phyloP scores from a whole-genome alignment of 1,139 yeast species.

The Suhomyces terraborum region DNA sequence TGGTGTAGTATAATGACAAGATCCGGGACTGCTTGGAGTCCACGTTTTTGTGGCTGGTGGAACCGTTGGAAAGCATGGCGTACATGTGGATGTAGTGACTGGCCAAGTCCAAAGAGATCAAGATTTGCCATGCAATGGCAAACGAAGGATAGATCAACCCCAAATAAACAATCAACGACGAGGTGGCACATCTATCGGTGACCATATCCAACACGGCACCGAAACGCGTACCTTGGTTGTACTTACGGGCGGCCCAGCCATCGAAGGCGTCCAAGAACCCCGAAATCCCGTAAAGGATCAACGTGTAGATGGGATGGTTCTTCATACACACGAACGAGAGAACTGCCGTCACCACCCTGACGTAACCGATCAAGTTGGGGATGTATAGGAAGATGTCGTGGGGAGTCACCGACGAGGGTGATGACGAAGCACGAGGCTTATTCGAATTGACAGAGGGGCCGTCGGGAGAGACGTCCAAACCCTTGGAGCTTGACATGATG shows the following conservation, averaged over 20 bases:
- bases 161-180: constrained; percentile 83
- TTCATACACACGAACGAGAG: constrained; percentile 81
- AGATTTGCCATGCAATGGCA: constrained; percentile 74
- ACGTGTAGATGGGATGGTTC: constrained; percentile 76
- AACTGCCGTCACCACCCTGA: constrained; percentile 78
- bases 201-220: constrained; percentile 99
- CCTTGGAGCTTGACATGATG: constrained; percentile 8
- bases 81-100: constrained; percentile 99
- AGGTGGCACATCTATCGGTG: constrained; percentile 95
- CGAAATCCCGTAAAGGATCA: constrained; percentile 77
- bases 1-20: constrained; percentile 82
- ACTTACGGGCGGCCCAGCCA: constrained; percentile 92
- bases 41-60: constrained; percentile 81
- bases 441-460: neutral
- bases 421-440: neutral
- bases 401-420: constrained; percentile 29
- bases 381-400: constrained; percentile 69
- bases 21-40: constrained; percentile 70
- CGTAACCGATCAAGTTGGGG: constrained; percentile 90
- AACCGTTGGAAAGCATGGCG: constrained; percentile 82
- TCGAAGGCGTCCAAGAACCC: constrained; percentile 95
- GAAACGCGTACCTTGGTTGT: constrained; percentile 84
- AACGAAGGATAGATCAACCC: constrained; percentile 74
- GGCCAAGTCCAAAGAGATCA: constrained; percentile 86
- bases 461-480: constrained; percentile 1